Evolutionary conservation across 2,329 filamentous ascomycete genomes (phyloP).

Genomic region (Curvularia spicifera): DNA sequence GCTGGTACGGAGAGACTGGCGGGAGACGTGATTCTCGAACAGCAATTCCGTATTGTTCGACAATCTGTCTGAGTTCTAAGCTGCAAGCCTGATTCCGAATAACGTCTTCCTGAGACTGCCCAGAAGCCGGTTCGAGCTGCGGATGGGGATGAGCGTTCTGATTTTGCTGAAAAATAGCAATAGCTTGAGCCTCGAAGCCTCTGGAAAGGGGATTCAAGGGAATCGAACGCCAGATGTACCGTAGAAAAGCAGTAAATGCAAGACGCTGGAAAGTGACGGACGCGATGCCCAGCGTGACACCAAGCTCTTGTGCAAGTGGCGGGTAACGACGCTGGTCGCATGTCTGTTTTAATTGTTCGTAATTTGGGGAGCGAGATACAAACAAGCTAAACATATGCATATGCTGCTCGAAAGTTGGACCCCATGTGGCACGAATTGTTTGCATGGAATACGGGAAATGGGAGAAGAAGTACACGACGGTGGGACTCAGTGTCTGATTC

Average conservation of each 20-base stretch:
- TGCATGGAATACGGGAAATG: slow-evolving; percentile 55
- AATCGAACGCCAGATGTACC: slow-evolving; percentile 48
- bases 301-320: slow-evolving; percentile 64
- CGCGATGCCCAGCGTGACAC: slow-evolving; percentile 54
- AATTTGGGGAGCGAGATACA: slow-evolving; percentile 46
- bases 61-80: slow-evolving; percentile 8
- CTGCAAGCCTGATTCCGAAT: slow-evolving; percentile 6
- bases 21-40: slow-evolving; percentile 1
- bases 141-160: slow-evolving; percentile 16
- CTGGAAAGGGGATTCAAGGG: not conserved
- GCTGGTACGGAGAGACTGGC: slow-evolving; percentile 4
- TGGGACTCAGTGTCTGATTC: slow-evolving; percentile 52
- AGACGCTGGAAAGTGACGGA: slow-evolving; percentile 62
- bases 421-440: slow-evolving; percentile 32
- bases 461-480: slow-evolving; percentile 55
- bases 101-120: slow-evolving; percentile 4
- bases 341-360: slow-evolving; percentile 11
- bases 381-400: slow-evolving; percentile 48
- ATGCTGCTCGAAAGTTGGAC: slow-evolving; percentile 44
- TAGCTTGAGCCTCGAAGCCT: slow-evolving; percentile 15
- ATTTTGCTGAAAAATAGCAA: slow-evolving; percentile 15
- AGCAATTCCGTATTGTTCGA: slow-evolving; percentile 2
- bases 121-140: not conserved
- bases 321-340: slow-evolving; percentile 53
- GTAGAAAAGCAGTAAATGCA: slow-evolving; percentile 60